These are phyloP conservation scores for Vaccinium myrtillus DNA, from an alignment of 148 eudicot species.

Conservation along the genomic window DNA sequence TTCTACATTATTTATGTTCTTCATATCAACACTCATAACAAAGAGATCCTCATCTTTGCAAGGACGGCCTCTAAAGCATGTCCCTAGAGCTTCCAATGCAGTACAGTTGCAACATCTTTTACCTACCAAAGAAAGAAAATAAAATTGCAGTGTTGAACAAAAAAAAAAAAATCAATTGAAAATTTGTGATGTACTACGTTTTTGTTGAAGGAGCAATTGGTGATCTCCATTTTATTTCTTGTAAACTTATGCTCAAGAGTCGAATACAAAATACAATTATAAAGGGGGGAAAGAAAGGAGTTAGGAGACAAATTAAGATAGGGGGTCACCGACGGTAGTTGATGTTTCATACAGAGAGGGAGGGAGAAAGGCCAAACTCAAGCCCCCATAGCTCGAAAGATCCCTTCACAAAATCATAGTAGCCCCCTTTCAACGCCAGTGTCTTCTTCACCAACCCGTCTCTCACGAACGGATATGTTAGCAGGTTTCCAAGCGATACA, in stretches of 20 bases:
- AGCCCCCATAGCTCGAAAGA: conserved; percentile 95
- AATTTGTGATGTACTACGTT: neutral
- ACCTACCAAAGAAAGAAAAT: conserved; percentile 51
- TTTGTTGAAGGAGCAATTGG: conserved; percentile 7
- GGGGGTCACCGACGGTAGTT: conserved; percentile 17
- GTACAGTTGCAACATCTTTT: conserved; percentile 84
- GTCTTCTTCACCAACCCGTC: conserved; percentile 87
- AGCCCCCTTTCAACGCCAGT: conserved; percentile 74
- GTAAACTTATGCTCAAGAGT: conserved; percentile 16
- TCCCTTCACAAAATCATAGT: conserved; percentile 92
- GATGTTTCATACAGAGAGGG: conserved; percentile 76
- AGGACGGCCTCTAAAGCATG: conserved; percentile 28
- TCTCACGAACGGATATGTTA: conserved; percentile 91
- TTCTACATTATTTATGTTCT: conserved; percentile 3
- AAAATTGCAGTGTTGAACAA: conserved; percentile 15
- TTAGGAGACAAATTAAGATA: conserved; percentile 16
- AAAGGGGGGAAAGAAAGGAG: neutral
- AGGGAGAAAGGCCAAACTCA: conserved; percentile 69
- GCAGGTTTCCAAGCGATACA: conserved; percentile 83
- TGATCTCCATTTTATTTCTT: conserved; percentile 19
- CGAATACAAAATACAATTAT: conserved; percentile 22
- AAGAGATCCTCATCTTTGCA: conserved; percentile 24
- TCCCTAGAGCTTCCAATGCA: conserved; percentile 79
- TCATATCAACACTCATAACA: neutral
- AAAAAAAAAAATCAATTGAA: neutral